These are phyloP conservation scores for Secale cereale DNA, from an alignment of 176 grass and related monocot genomes.

Conservation along the genomic window DNA sequence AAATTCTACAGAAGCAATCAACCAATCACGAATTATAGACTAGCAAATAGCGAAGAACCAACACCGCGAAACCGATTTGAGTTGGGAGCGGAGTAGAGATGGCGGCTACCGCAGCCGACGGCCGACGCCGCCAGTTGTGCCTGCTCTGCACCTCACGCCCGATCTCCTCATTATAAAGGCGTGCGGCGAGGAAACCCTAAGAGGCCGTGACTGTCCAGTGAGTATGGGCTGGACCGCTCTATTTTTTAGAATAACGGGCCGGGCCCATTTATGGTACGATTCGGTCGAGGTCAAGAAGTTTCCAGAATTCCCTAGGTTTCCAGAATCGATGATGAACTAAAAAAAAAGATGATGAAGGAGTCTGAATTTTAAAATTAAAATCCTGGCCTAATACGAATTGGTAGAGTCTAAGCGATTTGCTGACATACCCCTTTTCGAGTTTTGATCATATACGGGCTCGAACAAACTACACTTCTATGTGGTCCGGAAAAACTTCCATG, in stretches of 20 bases:
- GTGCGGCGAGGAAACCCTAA: conserved; percentile 41
- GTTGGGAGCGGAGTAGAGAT: neutral
- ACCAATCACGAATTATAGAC: neutral
- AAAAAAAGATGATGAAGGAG: too few relatives aligned
- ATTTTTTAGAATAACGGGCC: neutral
- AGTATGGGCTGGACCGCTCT: conserved; percentile 9
- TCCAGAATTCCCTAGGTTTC: neutral
- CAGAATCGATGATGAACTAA: too few relatives aligned
- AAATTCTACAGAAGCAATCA: neutral
- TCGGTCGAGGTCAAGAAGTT: neutral
- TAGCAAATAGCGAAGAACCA: neutral
- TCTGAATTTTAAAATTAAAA: too few relatives aligned
- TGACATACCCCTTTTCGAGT: too few relatives aligned
- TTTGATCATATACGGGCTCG: too few relatives aligned
- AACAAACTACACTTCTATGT: too few relatives aligned
- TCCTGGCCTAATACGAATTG: too few relatives aligned
- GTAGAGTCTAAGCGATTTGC: too few relatives aligned
- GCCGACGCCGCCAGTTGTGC: neutral
- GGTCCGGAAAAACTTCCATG: too few relatives aligned
- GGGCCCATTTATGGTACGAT: neutral
- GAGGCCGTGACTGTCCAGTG: neutral
- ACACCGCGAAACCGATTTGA: neutral
- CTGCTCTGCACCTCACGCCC: rapidly evolving
- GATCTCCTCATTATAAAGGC: conserved; percentile 25
- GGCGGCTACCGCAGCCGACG: neutral